Base-by-base conservation (phyloP, 352 stramenopile species). In the Globisporangium lucens region DNA sequence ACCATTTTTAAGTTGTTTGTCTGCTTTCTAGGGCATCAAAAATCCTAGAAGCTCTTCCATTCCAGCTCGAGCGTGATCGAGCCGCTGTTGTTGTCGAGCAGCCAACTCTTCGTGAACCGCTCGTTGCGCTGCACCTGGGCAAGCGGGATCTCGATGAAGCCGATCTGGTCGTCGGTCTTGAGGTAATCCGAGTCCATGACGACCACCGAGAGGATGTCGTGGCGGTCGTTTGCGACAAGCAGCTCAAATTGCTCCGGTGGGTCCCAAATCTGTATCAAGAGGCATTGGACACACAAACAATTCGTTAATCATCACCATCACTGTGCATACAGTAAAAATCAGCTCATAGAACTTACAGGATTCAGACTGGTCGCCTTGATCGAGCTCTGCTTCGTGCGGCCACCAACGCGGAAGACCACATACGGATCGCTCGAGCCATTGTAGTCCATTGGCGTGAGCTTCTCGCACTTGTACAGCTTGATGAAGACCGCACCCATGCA, bases 181-280 rank as follows among this genome's bases (percentile, higher is more conserved):
- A 85, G 73, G 20, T 77, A 80, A 51, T 87, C 76, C 56, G 69
- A 75, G 67, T 87, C 78, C 78, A 84, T 83, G 59, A 82, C 67
- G 36, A 70, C 70, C 38, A 82, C 77, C 2, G 67, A 67, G 57
- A 85, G 66, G 3, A 75, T 65, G 35, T 80, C 77, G 30, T 82
- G 79, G 36, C 75, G 65, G 59, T 75, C 68, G 59, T 76, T 83
- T 13, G 66, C 27, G 2, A 80, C 75, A 10, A 85, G 73, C 35
- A 87, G 52, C 51, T 80, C 69, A 29, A 87, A 77, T 24, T 75
- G 67, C 67, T 83, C 76, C 0, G 76, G 72, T n/a, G 76, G 76
- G 43, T 82, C 75, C 76, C 78, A 86, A 24, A 83, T 78, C 77
- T 85, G 63, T 33, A 62, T 17, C n/a, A 53, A 62, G 15, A 53